phyloP scores from a whole-genome alignment of 2,329 filamentous ascomycete genomes.

The Periglandula ipomoeae region DNA sequence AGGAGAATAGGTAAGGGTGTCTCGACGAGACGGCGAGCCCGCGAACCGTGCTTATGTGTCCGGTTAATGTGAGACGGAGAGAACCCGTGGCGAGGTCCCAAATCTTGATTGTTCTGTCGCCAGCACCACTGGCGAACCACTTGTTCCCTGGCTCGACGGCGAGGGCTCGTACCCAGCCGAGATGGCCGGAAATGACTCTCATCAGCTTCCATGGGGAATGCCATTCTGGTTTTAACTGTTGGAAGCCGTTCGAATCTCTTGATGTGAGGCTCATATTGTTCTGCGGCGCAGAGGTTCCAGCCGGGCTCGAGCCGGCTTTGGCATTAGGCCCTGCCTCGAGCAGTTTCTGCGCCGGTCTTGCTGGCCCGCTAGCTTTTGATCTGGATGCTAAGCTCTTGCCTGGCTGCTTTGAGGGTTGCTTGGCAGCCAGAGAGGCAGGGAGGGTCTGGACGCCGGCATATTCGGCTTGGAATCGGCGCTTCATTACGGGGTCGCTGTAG shows the following conservation, averaged over 20 bases:
- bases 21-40: slow-evolving; percentile 86
- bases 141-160: slow-evolving; percentile 94
- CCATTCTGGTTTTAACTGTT: slow-evolving; percentile 73
- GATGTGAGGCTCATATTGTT: slow-evolving; percentile 24
- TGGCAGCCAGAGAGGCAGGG: slow-evolving; percentile 68
- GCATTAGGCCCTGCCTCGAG: slow-evolving; percentile 23
- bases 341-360: slow-evolving; percentile 30
- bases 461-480: slow-evolving; percentile 55
- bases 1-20: slow-evolving; percentile 95
- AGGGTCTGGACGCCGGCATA: slow-evolving; percentile 71
- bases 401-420: slow-evolving; percentile 49
- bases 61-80: slow-evolving; percentile 79
- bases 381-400: slow-evolving; percentile 18
- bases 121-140: slow-evolving; percentile 94
- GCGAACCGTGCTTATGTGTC: slow-evolving; percentile 87
- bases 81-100: slow-evolving; percentile 89
- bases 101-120: slow-evolving; percentile 95
- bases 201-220: slow-evolving; percentile 98
- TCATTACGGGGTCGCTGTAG: slow-evolving; percentile 24
- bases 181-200: slow-evolving; percentile 90
- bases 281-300: not conserved
- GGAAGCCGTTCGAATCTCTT: slow-evolving; percentile 19
- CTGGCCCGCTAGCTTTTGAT: slow-evolving; percentile 35
- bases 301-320: not conserved
- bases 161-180: slow-evolving; percentile 86